Percentiles rank a stretch among this genome's conserved stretches.
Conservation (phyloP, 169 alveolate genomes). For the Prorocentrum cordatum region DNA sequence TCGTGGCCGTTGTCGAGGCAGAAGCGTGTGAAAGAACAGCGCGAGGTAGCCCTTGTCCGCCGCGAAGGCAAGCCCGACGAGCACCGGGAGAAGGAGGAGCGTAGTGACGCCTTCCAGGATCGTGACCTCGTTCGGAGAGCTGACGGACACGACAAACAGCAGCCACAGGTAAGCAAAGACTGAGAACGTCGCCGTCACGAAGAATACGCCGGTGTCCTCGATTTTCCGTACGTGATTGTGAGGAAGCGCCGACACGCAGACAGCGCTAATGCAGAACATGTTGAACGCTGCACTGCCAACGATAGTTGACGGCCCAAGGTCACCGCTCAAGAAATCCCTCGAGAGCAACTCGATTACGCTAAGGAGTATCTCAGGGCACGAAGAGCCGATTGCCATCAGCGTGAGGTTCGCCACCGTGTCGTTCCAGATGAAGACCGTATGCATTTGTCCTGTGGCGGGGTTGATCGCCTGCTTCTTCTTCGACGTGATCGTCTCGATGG, state of each 20-base stretch:
- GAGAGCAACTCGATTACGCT: constrained; percentile 71
- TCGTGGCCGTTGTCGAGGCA: no score
- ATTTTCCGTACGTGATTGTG: not conserved
- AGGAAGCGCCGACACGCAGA: constrained; percentile 71
- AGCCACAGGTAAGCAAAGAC: constrained; percentile 12
- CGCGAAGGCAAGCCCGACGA: not conserved
- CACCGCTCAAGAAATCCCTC: constrained; percentile 55
- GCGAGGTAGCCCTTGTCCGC: no score
- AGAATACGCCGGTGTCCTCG: constrained; percentile 25
- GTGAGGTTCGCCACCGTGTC: constrained; percentile 76
- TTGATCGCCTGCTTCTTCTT: not conserved
- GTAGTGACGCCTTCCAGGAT: not conserved
- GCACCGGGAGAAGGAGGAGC: not conserved
- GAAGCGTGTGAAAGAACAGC: no score
- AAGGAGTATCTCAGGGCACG: constrained; percentile 74
- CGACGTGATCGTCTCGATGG: not conserved
- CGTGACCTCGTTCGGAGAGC: not conserved
- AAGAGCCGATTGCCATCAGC: constrained; percentile 73
- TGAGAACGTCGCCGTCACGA: not conserved
- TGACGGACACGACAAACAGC: not conserved
- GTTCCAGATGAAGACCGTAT: constrained; percentile 71
- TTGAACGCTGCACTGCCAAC: constrained; percentile 76
- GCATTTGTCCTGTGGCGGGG: not conserved
- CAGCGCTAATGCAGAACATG: constrained; percentile 55
- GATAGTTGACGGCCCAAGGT: constrained; percentile 72